A percentile compares a stretch with the other conserved stretches of the same genome.
Conservation (phyloP, 306 rosid genomes). For the Delonix regia region DNA sequence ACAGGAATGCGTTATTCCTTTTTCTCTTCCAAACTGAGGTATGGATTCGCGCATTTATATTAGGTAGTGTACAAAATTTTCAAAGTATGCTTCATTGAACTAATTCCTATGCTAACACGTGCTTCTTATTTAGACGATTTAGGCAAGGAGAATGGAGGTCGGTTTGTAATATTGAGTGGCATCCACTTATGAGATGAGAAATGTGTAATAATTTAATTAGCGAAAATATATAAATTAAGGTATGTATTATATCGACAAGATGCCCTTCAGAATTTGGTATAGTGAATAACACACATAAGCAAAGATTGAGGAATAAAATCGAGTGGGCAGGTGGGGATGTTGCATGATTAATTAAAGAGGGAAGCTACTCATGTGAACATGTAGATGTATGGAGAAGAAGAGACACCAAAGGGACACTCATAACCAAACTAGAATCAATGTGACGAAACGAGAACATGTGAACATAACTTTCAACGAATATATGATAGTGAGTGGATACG, state of each 20-base stretch:
- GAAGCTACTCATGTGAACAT: not conserved
- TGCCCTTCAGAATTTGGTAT: not conserved
- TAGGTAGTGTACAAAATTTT: not conserved
- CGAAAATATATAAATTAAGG: no score
- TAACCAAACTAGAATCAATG: not conserved
- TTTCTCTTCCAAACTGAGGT: not conserved
- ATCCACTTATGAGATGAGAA: not conserved
- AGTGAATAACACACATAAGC: not conserved
- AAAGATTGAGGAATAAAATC: no score
- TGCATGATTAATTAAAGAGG: not conserved
- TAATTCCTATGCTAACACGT: not conserved
- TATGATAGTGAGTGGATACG: slow-evolving; percentile 34
- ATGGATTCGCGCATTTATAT: not conserved
- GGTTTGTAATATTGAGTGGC: not conserved
- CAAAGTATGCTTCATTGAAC: not conserved
- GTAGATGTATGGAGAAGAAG: not conserved
- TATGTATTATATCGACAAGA: not conserved
- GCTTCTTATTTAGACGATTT: not conserved
- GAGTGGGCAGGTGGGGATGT: no score
- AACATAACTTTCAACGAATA: slow-evolving; percentile 2
- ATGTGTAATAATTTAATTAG: not conserved
- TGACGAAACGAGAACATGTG: slow-evolving; percentile 12
- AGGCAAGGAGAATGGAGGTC: not conserved
- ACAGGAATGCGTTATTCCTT: not conserved
- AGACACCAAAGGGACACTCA: slow-evolving; percentile 26